These are phyloP conservation scores for Podaxis mareebaensis DNA, from an alignment of 768 basidiomycete genomes.

Conservation along the genomic window DNA sequence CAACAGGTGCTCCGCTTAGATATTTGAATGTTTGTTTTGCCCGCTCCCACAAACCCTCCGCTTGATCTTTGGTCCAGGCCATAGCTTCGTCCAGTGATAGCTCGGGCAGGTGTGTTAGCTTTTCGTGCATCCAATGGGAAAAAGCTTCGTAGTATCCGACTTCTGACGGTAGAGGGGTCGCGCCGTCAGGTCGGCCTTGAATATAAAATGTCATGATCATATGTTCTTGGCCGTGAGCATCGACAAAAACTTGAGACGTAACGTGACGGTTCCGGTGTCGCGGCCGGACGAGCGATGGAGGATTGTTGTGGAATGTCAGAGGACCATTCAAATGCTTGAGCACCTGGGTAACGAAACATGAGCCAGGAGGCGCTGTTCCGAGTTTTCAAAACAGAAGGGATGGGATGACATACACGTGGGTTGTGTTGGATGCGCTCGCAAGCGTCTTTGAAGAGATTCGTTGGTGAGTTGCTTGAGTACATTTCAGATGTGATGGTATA, in stretches of 20 bases:
- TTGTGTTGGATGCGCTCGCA: conserved; percentile 55
- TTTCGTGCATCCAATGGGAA: conserved; percentile 44
- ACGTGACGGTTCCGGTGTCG: conserved; percentile 84
- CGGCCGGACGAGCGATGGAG: conserved; percentile 72
- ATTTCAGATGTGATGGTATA: conserved; percentile 83
- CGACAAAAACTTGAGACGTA: conserved; percentile 73
- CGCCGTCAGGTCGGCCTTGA: conserved; percentile 54
- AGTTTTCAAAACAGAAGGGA: neutral
- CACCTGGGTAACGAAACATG: conserved; percentile 46
- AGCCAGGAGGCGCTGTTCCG: neutral
- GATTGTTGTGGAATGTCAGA: conserved; percentile 78
- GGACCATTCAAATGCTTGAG: conserved; percentile 67
- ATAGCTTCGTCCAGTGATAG: conserved; percentile 58
- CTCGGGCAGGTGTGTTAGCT: conserved; percentile 41
- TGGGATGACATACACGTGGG: conserved; percentile 33
- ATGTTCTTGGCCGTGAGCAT: conserved; percentile 75
- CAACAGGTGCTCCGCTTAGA: conserved; percentile 62
- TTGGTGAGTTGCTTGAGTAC: conserved; percentile 87
- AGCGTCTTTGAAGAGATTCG: conserved; percentile 70
- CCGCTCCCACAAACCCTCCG: conserved; percentile 43
- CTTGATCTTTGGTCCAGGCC: conserved; percentile 44
- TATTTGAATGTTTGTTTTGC: conserved; percentile 67
- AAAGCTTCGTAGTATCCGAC: conserved; percentile 46
- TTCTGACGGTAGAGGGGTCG: conserved; percentile 32
- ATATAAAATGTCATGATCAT: conserved; percentile 85